These are phyloP conservation scores for Colletotrichum graminicola DNA, from an alignment of 2,329 filamentous ascomycete genomes.

Conservation along the genomic window DNA sequence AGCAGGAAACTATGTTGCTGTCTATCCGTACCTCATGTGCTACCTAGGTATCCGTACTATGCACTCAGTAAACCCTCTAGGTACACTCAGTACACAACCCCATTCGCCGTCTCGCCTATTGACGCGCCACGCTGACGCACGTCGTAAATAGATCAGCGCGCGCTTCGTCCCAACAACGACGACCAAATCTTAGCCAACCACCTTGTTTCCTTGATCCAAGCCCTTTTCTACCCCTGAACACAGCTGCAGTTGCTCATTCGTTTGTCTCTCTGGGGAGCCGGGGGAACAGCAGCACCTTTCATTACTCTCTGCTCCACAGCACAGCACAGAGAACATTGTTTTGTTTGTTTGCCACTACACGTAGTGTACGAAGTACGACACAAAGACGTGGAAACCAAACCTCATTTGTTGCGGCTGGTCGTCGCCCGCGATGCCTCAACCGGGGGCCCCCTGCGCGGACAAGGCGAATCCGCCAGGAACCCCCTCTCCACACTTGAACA, in stretches of 20 bases:
- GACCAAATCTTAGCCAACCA: conserved; percentile 19
- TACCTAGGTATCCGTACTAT: background rate
- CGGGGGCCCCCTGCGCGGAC: conserved; percentile 8
- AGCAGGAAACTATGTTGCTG: conserved; percentile 1
- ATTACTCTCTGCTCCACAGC: background rate
- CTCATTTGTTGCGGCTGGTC: conserved; percentile 2
- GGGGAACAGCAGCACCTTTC: conserved; percentile 7
- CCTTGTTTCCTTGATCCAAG: conserved; percentile 19
- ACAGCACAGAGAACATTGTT: no score
- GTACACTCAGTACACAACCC: no score
- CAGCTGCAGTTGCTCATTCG: conserved; percentile 4
- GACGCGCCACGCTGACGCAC: conserved; percentile 23
- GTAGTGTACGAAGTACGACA: background rate
- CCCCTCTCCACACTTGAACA: conserved; percentile 12
- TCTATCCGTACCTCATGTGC: no score
- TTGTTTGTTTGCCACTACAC: background rate
- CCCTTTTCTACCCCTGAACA: conserved; percentile 9
- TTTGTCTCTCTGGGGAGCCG: background rate
- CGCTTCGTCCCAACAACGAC: conserved; percentile 36
- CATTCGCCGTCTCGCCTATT: background rate
- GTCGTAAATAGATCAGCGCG: conserved; percentile 39
- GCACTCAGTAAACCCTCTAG: no score
- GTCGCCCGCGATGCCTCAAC: conserved; percentile 1
- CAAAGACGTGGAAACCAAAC: background rate
- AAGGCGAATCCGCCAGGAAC: conserved; percentile 31